These are phyloP conservation scores for Omphalea diandra DNA, from an alignment of 441 rosid species.

Conservation along the genomic window DNA sequence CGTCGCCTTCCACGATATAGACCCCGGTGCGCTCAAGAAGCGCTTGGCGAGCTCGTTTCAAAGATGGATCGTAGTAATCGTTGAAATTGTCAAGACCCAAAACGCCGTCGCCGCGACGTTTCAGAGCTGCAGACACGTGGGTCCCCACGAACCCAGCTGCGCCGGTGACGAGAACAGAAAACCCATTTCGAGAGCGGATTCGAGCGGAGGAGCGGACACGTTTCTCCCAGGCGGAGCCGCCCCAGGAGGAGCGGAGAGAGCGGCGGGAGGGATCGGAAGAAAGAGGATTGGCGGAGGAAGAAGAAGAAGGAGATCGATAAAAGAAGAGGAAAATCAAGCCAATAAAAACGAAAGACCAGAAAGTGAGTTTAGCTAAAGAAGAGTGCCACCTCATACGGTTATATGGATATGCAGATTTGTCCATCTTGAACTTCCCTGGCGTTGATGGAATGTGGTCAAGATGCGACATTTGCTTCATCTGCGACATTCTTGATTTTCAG, in stretches of 20 bases:
- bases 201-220: conserved; percentile 66
- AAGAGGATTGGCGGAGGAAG: conserved; percentile 11
- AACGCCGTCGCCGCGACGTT: conserved; percentile 93
- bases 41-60: conserved; percentile 82
- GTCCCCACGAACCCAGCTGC: conserved; percentile 99
- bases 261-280: conserved; percentile 71
- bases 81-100: conserved; percentile 91
- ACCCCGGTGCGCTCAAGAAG: conserved; percentile 74
- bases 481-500: conserved; percentile 31
- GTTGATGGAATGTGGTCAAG: conserved; percentile 83
- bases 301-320: conserved; percentile 72
- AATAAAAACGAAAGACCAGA: conserved; percentile 75
- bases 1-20: conserved; percentile 86
- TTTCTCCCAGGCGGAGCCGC: conserved; percentile 82
- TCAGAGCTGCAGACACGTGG: conserved; percentile 82
- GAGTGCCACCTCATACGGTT: conserved; percentile 62
- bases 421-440: conserved; percentile 98
- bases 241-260: conserved; percentile 76
- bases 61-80: conserved; percentile 80
- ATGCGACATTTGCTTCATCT: conserved; percentile 68
- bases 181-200: conserved; percentile 58
- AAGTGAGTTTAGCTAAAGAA: conserved; percentile 63
- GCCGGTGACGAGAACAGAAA: conserved; percentile 87
- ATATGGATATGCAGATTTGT: conserved; percentile 64
- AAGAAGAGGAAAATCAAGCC: conserved; percentile 74